Base-by-base conservation (phyloP, 257 asterid species). In the Leonotis leonurus region DNA sequence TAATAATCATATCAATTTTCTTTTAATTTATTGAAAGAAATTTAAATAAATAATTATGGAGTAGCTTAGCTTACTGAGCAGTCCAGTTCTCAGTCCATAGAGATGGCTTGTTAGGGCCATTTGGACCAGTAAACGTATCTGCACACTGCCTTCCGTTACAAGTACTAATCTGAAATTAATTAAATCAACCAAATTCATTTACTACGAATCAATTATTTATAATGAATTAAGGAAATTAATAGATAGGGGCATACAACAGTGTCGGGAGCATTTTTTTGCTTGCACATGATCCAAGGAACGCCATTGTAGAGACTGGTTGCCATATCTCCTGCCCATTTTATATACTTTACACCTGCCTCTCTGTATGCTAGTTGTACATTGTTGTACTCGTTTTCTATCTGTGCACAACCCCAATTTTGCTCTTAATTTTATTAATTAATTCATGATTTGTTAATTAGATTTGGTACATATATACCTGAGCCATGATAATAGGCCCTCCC, bases 41-140 rank as follows among this genome's bases (percentile, higher is more conserved):
- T 6, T 26, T 0, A 51, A 3, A 29, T 2, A 39, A 39, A 39
- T 8, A 17, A 8, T 9, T 3, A 0, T 3, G 2, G 24, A 52
- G n/a, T n/a, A n/a, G n/a, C n/a, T n/a, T n/a, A n/a, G n/a, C 92
- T 58, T 70, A 85, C 94, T 87, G 94, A 20, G 92, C 96, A 3
- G 95, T 87, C 97, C 97, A 90, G 59, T 88, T 90, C 70, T 90
- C 97, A 2, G 97, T 90, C 97, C 97, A 90, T 24, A 88, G 58
- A 20, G 90, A 67, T 17, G 96, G 98, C 78, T 88, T 91, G 65
- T 81, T 50, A 21, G 85, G 84, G 13, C 96, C 91, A 67, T 86
- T 86, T 52, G 98, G 87, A 27, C 96, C 98, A 0, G 67, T 4
- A 51, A 88, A 91, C 6, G 94, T 88, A 62, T 91, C 96, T 21